Percentiles rank a stretch among this genome's conserved stretches.
Evolutionary conservation across 2,329 filamentous ascomycete genomes (phyloP).

Genomic region (Neophaeococcomyces mojaviensis): DNA sequence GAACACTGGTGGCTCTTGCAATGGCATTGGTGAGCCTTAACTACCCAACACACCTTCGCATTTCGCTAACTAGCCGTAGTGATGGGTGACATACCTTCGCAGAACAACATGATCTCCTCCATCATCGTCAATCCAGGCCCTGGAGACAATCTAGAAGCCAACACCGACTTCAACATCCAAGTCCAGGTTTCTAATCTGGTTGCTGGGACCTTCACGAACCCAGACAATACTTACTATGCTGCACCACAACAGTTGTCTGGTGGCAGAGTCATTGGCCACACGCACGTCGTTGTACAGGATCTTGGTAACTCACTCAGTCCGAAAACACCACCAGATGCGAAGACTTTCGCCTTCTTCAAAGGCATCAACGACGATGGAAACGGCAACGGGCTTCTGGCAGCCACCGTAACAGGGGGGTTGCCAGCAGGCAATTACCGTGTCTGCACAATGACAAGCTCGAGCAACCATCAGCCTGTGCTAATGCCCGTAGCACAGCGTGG

Average conservation of each 20-base stretch:
- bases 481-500: constrained; percentile 58
- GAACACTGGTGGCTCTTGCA: constrained; percentile 46
- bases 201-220: constrained; percentile 50
- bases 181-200: constrained; percentile 44
- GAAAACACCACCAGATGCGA: constrained; percentile 31
- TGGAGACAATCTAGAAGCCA: constrained; percentile 32
- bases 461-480: constrained; percentile 56
- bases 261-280: constrained; percentile 34
- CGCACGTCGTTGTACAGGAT: constrained; percentile 44
- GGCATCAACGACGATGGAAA: constrained; percentile 54
- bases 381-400: constrained; percentile 46
- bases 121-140: constrained; percentile 43
- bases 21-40: constrained; percentile 35
- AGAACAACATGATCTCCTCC: constrained; percentile 48
- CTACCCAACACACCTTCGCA: neutral
- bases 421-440: constrained; percentile 57
- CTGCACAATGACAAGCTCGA: constrained; percentile 56
- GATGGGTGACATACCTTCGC: constrained; percentile 50
- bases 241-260: constrained; percentile 45
- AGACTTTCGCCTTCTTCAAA: constrained; percentile 51
- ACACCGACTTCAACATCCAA: constrained; percentile 41
- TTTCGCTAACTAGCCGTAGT: constrained; percentile 22
- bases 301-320: constrained; percentile 33
- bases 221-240: constrained; percentile 47
- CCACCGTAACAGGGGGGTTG: constrained; percentile 51